Evolutionary conservation across 2,329 filamentous ascomycete genomes (phyloP), one percentile per base, ranked within the genome.

Genomic region (Esteya vermicola): DNA sequence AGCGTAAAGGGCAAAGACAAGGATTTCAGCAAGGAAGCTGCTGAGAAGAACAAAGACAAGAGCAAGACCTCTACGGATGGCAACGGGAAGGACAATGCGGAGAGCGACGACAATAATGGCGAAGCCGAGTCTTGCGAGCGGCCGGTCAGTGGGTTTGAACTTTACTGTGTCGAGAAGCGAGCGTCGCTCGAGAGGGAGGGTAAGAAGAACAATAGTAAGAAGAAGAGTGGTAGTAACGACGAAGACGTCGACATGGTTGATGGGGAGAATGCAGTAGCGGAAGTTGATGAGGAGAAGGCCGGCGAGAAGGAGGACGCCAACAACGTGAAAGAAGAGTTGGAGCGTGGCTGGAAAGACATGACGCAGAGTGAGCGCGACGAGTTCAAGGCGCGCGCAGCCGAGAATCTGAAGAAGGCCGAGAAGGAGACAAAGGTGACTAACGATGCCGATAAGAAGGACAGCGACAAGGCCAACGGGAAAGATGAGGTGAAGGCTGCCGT

Each of bases 331-430:
- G 67, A 70, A 38, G 70, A 73, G 57, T 61, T 76, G 9, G 57
- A 61, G n/a, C 63, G 62, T 12, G 58, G 60, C 32, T 77, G 72
- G 72, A 67, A 71, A 43, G 64, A 68, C 18, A 58, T 76, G 13
- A 54, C 66, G 4, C 61, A 67, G 33, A 56, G 54, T 19, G 61
- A 68, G 37, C 68, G 64, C 51, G 67, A 70, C 21, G 62, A 65
- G 38, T 74, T 64, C 40, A 60, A 68, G 45, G 48, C 55, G 5
- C 61, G 60, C 19, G 62, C 61, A 38, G 59, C 64, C 40, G 49
- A 58, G 37, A 59, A 59, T 39, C 48, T 61, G 53, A 58, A 64
- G 46, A 60, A 63, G 52, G 58, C 60, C n/a, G 61, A 61, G n/a
- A n/a, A n/a, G n/a, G n/a, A n/a, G n/a, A n/a, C n/a, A n/a, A n/a